A percentile compares a stretch with the other conserved stretches of the same genome.
Conservation (phyloP, 495 filamentous ascomycete species). For the Friedmanniomyces simplex region DNA sequence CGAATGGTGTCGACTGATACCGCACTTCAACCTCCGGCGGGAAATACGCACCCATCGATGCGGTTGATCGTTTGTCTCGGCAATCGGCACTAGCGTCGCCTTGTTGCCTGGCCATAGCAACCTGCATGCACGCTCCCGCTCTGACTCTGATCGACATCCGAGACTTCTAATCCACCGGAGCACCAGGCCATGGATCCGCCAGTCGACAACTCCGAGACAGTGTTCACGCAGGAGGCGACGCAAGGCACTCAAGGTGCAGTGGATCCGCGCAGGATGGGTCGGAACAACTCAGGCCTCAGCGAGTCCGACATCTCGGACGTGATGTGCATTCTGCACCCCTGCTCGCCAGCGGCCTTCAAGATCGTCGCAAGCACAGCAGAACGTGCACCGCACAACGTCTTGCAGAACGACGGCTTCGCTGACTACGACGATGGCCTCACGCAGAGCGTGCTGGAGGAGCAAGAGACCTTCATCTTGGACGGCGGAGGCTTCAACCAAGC, state of each 20-base stretch:
- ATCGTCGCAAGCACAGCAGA: slow-evolving; percentile 50
- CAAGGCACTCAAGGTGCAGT: slow-evolving; percentile 72
- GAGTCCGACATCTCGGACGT: slow-evolving; percentile 78
- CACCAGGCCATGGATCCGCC: neutral
- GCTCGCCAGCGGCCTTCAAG: slow-evolving; percentile 55
- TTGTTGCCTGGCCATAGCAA: slow-evolving; percentile 3
- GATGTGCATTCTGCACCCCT: slow-evolving; percentile 77
- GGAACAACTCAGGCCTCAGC: slow-evolving; percentile 64
- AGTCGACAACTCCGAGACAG: neutral
- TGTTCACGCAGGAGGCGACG: slow-evolving; percentile 32
- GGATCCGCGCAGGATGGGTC: slow-evolving; percentile 67
- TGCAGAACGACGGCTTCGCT: slow-evolving; percentile 32
- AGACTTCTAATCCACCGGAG: neutral
- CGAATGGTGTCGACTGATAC: neutral
- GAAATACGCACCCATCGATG: neutral
- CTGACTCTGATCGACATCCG: neutral
- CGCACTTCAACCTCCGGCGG: neutral
- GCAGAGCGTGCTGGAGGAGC: slow-evolving; percentile 33
- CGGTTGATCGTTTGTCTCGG: neutral
- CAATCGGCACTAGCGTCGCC: slow-evolving; percentile 3
- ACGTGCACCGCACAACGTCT: slow-evolving; percentile 47
- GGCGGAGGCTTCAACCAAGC: slow-evolving; percentile 13
- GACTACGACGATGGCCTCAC: slow-evolving; percentile 32
- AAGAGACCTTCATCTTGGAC: slow-evolving; percentile 41
- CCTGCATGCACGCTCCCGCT: slow-evolving; percentile 2